phyloP scores from a whole-genome alignment of 1,139 yeast genomes.

The Candida sp. region DNA sequence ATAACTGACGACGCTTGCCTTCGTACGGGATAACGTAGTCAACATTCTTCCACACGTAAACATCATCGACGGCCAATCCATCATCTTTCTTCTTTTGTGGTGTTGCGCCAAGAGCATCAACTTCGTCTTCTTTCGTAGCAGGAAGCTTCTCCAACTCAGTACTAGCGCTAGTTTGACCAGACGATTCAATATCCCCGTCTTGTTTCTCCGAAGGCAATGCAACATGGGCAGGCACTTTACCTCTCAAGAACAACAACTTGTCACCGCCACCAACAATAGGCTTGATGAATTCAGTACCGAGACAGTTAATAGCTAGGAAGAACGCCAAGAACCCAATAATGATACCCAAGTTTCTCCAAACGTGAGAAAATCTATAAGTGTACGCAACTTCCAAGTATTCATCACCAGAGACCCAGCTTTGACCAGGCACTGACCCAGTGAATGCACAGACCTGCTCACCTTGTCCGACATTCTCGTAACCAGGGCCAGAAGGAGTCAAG shows the following conservation, averaged over 20 bases:
- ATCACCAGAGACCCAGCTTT: constrained; percentile 50
- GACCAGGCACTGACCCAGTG: constrained; percentile 53
- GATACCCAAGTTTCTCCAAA: constrained; percentile 73
- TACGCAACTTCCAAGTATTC: constrained; percentile 46
- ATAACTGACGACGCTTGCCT: constrained; percentile 47
- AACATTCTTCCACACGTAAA: constrained; percentile 49
- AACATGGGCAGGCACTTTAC: constrained; percentile 45
- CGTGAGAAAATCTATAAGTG: constrained; percentile 47
- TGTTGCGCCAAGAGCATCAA: constrained; percentile 20
- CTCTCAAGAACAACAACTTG: constrained; percentile 57
- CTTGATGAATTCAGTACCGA: constrained; percentile 54
- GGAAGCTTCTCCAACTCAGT: constrained; percentile 3
- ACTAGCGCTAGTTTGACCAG: not conserved
- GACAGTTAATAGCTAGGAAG: constrained; percentile 47
- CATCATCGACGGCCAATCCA: constrained; percentile 29
- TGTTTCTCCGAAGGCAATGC: constrained; percentile 23
- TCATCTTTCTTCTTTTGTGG: constrained; percentile 12
- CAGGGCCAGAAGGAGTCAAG: constrained; percentile 56
- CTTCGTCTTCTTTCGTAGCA: constrained; percentile 34
- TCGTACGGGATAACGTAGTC: constrained; percentile 44
- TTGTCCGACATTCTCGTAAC: constrained; percentile 40
- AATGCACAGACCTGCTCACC: constrained; percentile 55
- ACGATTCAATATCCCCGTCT: constrained; percentile 14
- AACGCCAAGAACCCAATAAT: constrained; percentile 57
- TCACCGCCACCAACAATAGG: constrained; percentile 64